A percentile compares a stretch with the other conserved stretches of the same genome.
Conservation (phyloP, 257 asterid genomes). For the Fraxinus cuspidata region DNA sequence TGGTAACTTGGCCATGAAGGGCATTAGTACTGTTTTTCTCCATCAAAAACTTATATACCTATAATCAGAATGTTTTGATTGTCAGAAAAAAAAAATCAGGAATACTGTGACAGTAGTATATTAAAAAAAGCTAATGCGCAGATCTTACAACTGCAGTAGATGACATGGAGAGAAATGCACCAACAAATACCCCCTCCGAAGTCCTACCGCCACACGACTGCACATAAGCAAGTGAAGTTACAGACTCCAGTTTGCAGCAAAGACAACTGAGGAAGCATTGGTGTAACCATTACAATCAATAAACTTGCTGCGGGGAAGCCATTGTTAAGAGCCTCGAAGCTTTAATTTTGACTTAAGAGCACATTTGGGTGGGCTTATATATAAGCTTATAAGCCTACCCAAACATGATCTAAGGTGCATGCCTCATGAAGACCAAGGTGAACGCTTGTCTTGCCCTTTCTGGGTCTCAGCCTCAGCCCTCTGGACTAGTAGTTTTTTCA, state of each 20-base stretch:
- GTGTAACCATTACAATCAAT: not conserved
- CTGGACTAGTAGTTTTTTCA: not conserved
- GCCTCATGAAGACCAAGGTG: not conserved
- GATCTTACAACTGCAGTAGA: conserved; percentile 94
- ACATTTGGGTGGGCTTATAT: not conserved
- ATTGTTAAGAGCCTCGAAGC: not conserved
- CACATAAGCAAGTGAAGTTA: conserved; percentile 32
- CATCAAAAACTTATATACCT: conserved; percentile 74
- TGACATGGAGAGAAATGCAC: conserved; percentile 97
- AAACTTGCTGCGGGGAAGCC: not conserved
- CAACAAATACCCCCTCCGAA: conserved; percentile 96
- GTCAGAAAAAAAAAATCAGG: not conserved
- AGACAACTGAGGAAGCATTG: not conserved
- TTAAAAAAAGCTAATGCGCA: conserved; percentile 18
- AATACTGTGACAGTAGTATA: conserved; percentile 16
- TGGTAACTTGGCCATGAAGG: conserved; percentile 97
- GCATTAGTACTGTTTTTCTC: conserved; percentile 84
- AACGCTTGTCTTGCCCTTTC: not conserved
- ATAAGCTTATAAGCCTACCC: not conserved
- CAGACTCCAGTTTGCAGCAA: conserved; percentile 25
- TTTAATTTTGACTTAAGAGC: not conserved
- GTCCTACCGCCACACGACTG: conserved; percentile 94
- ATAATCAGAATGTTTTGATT: conserved; percentile 11
- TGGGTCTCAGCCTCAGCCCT: not conserved
- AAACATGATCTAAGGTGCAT: not conserved